phyloP scores from a whole-genome alignment of 2,329 filamentous ascomycete genomes.

The Aspergillus sp. region DNA sequence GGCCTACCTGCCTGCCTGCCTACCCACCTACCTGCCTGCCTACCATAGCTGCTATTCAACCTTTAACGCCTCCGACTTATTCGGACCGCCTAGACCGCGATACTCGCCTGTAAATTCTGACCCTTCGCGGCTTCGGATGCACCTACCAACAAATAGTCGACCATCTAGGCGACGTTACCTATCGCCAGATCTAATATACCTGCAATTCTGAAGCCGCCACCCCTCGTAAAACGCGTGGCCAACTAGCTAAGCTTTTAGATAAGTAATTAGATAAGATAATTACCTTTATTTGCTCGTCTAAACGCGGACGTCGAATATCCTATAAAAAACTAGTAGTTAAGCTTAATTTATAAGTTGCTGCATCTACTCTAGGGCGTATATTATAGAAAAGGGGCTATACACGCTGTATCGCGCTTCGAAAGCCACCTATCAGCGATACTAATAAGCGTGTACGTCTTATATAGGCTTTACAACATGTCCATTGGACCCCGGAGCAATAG shows the following conservation, averaged over 20 bases:
- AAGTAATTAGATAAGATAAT: neutral
- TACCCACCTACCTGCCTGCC: too few species aligned
- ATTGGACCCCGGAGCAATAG: neutral
- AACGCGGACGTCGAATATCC: neutral
- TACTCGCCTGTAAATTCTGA: too few species aligned
- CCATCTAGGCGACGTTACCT: too few species aligned
- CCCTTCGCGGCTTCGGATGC: too few species aligned
- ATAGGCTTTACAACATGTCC: neutral
- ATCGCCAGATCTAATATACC: too few species aligned
- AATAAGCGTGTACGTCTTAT: neutral
- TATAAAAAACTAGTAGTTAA: neutral
- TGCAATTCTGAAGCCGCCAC: too few species aligned
- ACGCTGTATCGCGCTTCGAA: neutral
- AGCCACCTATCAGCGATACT: neutral
- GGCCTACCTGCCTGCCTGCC: too few species aligned
- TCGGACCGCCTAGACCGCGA: too few species aligned
- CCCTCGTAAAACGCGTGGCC: too few species aligned
- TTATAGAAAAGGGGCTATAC: neutral
- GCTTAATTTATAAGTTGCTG: neutral
- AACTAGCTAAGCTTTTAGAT: neutral
- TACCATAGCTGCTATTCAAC: too few species aligned
- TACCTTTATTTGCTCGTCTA: neutral
- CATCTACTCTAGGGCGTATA: neutral
- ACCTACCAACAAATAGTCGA: too few species aligned
- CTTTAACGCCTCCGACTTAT: too few species aligned